Percentiles rank a stretch among this genome's conserved stretches.
phyloP scores from a whole-genome alignment of 768 basidiomycete genomes.

The Rhizopogon vulgaris region DNA sequence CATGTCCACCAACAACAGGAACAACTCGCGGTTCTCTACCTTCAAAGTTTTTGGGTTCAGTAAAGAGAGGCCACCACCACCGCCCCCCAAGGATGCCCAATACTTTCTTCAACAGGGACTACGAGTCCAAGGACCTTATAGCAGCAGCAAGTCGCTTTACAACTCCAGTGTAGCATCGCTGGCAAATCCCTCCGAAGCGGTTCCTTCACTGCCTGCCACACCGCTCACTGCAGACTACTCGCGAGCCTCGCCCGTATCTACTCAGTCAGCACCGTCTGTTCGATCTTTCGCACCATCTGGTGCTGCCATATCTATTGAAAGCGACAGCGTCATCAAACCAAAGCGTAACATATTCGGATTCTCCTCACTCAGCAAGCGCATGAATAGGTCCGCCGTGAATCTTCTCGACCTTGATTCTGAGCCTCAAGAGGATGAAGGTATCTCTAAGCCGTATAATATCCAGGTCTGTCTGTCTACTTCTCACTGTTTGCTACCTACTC shows the following conservation, averaged over 20 bases:
- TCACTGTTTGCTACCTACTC: background rate
- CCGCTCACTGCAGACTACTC: constrained; percentile 13
- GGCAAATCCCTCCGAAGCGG: constrained; percentile 20
- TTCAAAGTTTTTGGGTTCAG: constrained; percentile 38
- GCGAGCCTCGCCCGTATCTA: constrained; percentile 1
- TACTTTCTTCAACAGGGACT: constrained; percentile 26
- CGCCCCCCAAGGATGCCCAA: constrained; percentile 56
- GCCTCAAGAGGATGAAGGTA: constrained; percentile 44
- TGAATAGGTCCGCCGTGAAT: constrained; percentile 26
- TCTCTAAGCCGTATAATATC: constrained; percentile 71
- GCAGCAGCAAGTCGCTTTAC: constrained; percentile 28
- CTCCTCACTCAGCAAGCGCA: constrained; percentile 25
- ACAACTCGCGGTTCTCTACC: constrained; percentile 35
- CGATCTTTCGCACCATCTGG: background rate
- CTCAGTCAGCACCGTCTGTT: constrained; percentile 12
- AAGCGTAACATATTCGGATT: constrained; percentile 33
- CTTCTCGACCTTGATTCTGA: constrained; percentile 13
- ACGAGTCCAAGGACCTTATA: background rate
- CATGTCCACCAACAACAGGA: constrained; percentile 5
- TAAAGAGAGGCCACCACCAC: constrained; percentile 39
- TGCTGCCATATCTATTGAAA: constrained; percentile 14
- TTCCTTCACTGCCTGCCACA: constrained; percentile 21
- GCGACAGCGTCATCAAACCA: constrained; percentile 13
- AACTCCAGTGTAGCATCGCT: constrained; percentile 43
- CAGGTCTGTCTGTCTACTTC: constrained; percentile 39